Evolutionary conservation across 2,329 filamentous ascomycete genomes (phyloP).

Genomic region (Didymella arachidicola): DNA sequence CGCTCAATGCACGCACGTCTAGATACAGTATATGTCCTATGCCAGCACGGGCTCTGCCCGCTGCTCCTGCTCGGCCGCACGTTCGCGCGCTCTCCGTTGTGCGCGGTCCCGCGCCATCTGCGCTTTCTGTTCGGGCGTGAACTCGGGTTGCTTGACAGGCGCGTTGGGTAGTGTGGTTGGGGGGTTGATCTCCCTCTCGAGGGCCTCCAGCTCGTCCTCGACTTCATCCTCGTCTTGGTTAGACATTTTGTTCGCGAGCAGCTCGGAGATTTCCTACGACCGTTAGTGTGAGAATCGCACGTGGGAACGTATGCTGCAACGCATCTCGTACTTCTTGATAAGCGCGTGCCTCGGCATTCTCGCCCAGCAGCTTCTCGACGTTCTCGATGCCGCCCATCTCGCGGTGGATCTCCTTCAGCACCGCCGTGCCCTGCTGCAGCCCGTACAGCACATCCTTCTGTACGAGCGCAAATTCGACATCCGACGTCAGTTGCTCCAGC

Average conservation of each 20-base stretch:
- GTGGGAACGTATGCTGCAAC: no score
- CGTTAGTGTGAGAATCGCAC: neutral
- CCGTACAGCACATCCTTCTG: slow-evolving; percentile 97
- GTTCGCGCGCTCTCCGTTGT: slow-evolving; percentile 42
- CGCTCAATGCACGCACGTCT: slow-evolving; percentile 40
- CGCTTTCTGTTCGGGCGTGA: slow-evolving; percentile 40
- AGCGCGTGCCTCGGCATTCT: slow-evolving; percentile 86
- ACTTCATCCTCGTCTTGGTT: slow-evolving; percentile 98
- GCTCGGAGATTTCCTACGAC: slow-evolving; percentile 85
- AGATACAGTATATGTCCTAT: neutral
- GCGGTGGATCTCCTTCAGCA: slow-evolving; percentile 87
- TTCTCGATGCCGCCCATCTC: slow-evolving; percentile 96
- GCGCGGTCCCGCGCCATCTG: slow-evolving; percentile 45
- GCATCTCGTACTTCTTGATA: slow-evolving; percentile 76
- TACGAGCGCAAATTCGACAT: slow-evolving; percentile 94
- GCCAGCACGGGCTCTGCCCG: slow-evolving; percentile 49
- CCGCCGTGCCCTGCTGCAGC: slow-evolving; percentile 86
- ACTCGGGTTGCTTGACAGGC: slow-evolving; percentile 45
- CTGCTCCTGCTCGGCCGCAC: slow-evolving; percentile 39
- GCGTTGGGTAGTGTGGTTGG: slow-evolving; percentile 50
- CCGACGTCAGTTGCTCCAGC: slow-evolving; percentile 84
- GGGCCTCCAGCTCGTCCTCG: slow-evolving; percentile 87
- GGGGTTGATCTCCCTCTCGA: slow-evolving; percentile 70
- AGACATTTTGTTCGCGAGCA: slow-evolving; percentile 86
- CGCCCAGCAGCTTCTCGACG: slow-evolving; percentile 94